A percentile compares a stretch with the other conserved stretches of the same genome.
These are phyloP conservation scores for Syzygium aqueum DNA, from an alignment of 345 rosid genomes.

Conservation along the genomic window DNA sequence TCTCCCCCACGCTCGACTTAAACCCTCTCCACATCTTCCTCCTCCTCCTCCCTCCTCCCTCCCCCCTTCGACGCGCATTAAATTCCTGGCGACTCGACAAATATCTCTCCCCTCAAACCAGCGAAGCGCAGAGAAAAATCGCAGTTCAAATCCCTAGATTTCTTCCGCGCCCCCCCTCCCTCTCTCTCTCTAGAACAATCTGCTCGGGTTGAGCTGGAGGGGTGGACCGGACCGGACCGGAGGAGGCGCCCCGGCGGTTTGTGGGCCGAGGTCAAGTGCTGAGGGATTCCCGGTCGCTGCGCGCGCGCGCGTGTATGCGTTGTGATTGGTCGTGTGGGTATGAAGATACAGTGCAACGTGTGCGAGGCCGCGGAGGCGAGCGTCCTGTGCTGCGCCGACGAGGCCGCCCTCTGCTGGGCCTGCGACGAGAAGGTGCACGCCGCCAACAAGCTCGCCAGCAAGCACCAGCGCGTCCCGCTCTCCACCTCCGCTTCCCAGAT, in stretches of 20 bases:
- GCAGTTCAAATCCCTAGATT: background rate
- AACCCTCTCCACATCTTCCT: conserved; percentile 7
- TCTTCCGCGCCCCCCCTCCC: background rate
- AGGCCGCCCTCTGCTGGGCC: conserved; percentile 90
- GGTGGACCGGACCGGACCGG: no score
- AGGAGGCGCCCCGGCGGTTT: background rate
- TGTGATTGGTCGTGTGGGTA: background rate
- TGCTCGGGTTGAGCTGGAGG: background rate
- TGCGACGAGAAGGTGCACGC: conserved; percentile 93
- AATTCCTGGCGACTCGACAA: background rate
- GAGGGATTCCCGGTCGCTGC: background rate
- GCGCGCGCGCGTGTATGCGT: background rate
- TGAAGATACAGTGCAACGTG: conserved; percentile 99
- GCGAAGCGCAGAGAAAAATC: background rate
- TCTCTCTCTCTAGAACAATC: background rate
- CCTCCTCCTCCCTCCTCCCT: background rate
- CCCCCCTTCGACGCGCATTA: background rate
- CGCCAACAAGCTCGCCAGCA: conserved; percentile 92
- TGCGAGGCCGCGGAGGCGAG: conserved; percentile 90
- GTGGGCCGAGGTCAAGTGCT: background rate
- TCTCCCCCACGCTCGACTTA: background rate
- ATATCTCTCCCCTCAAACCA: background rate
- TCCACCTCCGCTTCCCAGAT: conserved; percentile 54
- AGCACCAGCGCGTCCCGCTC: conserved; percentile 90
- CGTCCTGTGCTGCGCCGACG: conserved; percentile 98